A percentile compares a stretch with the other conserved stretches of the same genome.
Evolutionary conservation across 2,329 filamentous ascomycete genomes (phyloP).

Genomic region (Emmonsia crescens): DNA sequence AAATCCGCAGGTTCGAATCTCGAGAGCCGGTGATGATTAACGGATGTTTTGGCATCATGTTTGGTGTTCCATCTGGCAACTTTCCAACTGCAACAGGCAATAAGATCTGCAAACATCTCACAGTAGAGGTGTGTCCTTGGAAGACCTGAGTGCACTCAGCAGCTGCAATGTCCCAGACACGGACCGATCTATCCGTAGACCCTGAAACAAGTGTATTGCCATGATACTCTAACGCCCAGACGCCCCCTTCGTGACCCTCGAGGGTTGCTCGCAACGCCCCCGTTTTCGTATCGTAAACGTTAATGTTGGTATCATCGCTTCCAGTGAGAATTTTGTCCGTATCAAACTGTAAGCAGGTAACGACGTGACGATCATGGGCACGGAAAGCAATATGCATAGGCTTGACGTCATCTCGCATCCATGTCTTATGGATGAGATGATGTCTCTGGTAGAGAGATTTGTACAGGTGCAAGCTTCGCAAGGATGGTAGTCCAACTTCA

Average conservation of each 20-base stretch:
- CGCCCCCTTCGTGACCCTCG: constrained; percentile 88
- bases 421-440: constrained; percentile 78
- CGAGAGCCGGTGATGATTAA: constrained; percentile 95
- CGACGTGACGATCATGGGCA: constrained; percentile 92
- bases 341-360: constrained; percentile 95
- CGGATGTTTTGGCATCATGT: constrained; percentile 89
- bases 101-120: constrained; percentile 88
- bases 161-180: constrained; percentile 97
- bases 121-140: constrained; percentile 94
- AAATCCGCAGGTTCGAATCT: constrained; percentile 86
- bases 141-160: constrained; percentile 91
- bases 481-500: constrained; percentile 62
- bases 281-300: constrained; percentile 95
- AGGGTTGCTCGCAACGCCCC: constrained; percentile 73
- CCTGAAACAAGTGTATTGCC: constrained; percentile 92
- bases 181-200: constrained; percentile 91
- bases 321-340: constrained; percentile 96
- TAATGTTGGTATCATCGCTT: constrained; percentile 93
- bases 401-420: constrained; percentile 74
- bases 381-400: constrained; percentile 89
- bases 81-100: constrained; percentile 71
- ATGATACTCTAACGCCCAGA: constrained; percentile 95
- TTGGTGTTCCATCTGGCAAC: constrained; percentile 57
- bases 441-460: constrained; percentile 94
- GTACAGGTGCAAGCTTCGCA: constrained; percentile 81